phyloP scores from a whole-genome alignment of 805 yeast genomes.

The Yarrowia deformans region DNA sequence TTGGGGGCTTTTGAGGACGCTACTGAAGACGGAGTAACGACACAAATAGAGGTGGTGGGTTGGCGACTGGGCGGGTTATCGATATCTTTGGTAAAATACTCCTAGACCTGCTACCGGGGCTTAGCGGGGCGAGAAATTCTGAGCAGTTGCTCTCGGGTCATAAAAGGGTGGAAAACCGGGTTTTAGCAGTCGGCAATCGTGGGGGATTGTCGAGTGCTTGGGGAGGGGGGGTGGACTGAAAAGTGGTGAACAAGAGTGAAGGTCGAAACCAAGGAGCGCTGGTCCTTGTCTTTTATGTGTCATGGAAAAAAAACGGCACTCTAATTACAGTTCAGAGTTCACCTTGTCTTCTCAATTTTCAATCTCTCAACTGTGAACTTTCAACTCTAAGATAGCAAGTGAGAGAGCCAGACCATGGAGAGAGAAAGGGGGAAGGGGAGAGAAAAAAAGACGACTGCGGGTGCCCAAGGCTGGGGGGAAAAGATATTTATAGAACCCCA shows the following conservation, averaged over 20 bases:
- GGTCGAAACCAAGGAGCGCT: neutral
- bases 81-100: conserved; percentile 11
- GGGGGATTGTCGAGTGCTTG: conserved; percentile 34
- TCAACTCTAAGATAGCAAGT: conserved; percentile 35
- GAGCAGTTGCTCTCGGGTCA: conserved; percentile 40
- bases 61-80: neutral
- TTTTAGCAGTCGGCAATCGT: conserved; percentile 38
- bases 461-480: neutral
- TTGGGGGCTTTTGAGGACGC: neutral
- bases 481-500: no score
- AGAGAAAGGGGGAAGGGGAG: neutral
- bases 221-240: neutral
- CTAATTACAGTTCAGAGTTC: conserved; percentile 6
- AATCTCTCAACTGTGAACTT: neutral
- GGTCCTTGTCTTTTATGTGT: conserved; percentile 12
- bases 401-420: neutral
- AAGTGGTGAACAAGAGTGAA: conserved; percentile 11
- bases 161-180: conserved; percentile 30
- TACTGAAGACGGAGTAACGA: neutral
- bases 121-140: conserved; percentile 40
- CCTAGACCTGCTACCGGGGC: conserved; percentile 40
- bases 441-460: no score
- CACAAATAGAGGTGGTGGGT: neutral
- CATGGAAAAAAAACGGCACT: conserved; percentile 10
- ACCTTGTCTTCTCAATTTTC: neutral